A percentile compares a stretch with the other conserved stretches of the same genome.
Evolutionary conservation across 768 basidiomycete species (phyloP).

Genomic region (Russula sp.): DNA sequence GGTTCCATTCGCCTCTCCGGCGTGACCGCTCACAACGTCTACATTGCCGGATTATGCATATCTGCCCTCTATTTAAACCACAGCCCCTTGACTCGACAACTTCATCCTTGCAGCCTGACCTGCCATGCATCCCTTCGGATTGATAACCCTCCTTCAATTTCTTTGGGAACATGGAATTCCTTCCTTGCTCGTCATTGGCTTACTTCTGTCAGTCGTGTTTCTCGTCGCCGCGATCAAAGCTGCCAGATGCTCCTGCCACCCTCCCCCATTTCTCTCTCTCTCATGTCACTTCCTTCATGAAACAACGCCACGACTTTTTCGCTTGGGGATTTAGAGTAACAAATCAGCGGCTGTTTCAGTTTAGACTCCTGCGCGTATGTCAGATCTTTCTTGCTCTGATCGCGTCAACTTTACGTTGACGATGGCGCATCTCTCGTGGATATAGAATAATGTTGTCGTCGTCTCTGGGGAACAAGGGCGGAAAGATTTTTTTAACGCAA

Average conservation of each 20-base stretch:
- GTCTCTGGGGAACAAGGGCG: conserved; percentile 72
- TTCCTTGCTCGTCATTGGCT: conserved; percentile 29
- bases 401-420: conserved; percentile 9
- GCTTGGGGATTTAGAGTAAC: conserved; percentile 68
- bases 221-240: conserved; percentile 10
- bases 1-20: conserved; percentile 2
- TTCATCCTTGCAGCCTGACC: conserved; percentile 8
- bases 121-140: conserved; percentile 45
- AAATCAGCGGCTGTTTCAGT: conserved; percentile 64
- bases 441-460: conserved; percentile 68
- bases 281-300: conserved; percentile 66
- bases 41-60: not conserved
- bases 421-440: conserved; percentile 28
- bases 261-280: conserved; percentile 59
- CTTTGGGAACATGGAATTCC: conserved; percentile 13
- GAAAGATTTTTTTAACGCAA: conserved; percentile 65
- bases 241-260: conserved; percentile 44
- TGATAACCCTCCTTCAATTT: conserved; percentile 39
- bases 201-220: conserved; percentile 21
- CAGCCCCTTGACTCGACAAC: not conserved
- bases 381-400: conserved; percentile 10
- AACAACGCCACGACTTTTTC: conserved; percentile 65
- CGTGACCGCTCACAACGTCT: conserved; percentile 4
- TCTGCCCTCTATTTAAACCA: conserved; percentile 17
- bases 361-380: conserved; percentile 64